These are phyloP conservation scores for Apiotrichum siamense DNA, from an alignment of 1,284 basidiomycete genomes.

Conservation along the genomic window DNA sequence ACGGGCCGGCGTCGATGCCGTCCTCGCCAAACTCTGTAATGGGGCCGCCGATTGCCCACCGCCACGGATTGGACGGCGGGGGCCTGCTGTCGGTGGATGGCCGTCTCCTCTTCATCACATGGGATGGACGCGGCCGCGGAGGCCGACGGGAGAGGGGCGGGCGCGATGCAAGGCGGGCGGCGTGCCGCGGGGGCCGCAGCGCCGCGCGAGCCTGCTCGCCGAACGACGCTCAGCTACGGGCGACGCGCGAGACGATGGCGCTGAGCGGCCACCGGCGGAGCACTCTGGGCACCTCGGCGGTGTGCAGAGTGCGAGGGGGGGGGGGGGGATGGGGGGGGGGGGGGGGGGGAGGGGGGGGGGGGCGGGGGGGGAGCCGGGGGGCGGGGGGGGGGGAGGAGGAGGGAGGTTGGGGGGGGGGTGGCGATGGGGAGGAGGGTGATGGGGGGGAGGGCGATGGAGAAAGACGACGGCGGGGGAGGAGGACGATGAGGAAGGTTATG, in stretches of 20 bases:
- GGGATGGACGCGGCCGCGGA: background rate
- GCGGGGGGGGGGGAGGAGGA: background rate
- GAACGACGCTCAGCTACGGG: background rate
- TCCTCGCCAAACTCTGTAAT: conserved; percentile 21
- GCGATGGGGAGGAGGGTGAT: too few species aligned
- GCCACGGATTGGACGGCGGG: conserved; percentile 11
- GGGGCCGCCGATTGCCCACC: conserved; percentile 18
- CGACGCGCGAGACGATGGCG: background rate
- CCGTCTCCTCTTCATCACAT: conserved; percentile 9
- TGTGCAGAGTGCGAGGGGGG: too few species aligned
- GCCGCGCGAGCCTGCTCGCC: background rate
- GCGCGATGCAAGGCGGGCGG: background rate
- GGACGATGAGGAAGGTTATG: too few species aligned
- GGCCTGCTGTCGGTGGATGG: background rate
- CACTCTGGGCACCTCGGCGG: too few species aligned
- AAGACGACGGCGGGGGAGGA: too few species aligned
- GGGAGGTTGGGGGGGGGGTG: background rate
- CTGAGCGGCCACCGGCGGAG: background rate
- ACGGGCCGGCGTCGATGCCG: conserved; percentile 16
- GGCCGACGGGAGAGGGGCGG: background rate
- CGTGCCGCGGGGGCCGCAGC: conserved; percentile 3
- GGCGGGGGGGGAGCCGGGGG: background rate
- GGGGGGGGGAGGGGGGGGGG: background rate
- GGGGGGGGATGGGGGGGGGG: too few species aligned
- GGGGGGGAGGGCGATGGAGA: too few species aligned